phyloP scores from a whole-genome alignment of 257 asterid genomes.

The Verbena officinalis region DNA sequence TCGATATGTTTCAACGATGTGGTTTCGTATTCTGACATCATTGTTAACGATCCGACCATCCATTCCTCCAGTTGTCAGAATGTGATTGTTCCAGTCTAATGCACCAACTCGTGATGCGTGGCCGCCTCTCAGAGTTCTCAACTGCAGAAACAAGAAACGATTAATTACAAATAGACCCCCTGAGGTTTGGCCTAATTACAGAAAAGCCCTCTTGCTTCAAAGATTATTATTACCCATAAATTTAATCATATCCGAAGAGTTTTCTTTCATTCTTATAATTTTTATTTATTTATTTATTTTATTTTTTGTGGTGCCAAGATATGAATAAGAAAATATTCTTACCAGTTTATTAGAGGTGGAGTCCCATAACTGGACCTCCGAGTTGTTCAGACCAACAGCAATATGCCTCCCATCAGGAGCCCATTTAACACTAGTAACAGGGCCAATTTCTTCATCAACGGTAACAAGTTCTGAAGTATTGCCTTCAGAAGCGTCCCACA shows the following conservation, averaged over 20 bases:
- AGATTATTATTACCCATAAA: too few relatives aligned
- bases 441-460: conserved; percentile 80
- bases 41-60: conserved; percentile 81
- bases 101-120: conserved; percentile 77
- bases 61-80: conserved; percentile 94
- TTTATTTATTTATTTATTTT: too few relatives aligned
- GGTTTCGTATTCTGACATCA: conserved; percentile 74
- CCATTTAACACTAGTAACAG: conserved; percentile 89
- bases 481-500: conserved; percentile 93
- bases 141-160: conserved; percentile 43
- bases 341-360: conserved; percentile 73
- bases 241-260: too few relatives aligned
- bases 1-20: conserved; percentile 67
- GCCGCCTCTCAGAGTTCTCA: conserved; percentile 83
- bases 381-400: conserved; percentile 83
- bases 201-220: too few relatives aligned
- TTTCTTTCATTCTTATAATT: too few relatives aligned
- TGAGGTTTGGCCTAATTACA: too few relatives aligned
- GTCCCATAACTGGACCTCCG: conserved; percentile 96
- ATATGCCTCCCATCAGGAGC: conserved; percentile 91
- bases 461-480: conserved; percentile 80
- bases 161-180: too few relatives aligned
- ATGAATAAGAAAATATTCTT: conserved; percentile 24
- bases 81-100: conserved; percentile 90
- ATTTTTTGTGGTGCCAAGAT: neutral